phyloP scores from a whole-genome alignment of 2,329 filamentous ascomycete genomes.

The Epicoccum sorghinum region DNA sequence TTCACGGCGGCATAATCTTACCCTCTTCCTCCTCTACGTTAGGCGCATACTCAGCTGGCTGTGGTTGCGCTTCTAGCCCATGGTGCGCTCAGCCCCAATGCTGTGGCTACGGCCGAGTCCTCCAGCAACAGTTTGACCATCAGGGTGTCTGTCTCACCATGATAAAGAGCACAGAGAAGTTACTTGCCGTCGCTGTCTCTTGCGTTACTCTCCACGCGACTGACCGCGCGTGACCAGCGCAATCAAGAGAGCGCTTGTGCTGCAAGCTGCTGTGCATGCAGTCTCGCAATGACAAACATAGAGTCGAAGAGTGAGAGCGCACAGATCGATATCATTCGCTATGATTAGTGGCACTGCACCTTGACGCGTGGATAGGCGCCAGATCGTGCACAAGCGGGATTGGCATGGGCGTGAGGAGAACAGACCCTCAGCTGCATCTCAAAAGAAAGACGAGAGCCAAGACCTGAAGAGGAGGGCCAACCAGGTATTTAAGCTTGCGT shows the following conservation, averaged over 20 bases:
- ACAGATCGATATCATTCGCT: conserved; percentile 1
- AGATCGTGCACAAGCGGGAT: conserved; percentile 1
- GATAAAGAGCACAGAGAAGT: background rate
- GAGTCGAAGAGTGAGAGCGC: background rate
- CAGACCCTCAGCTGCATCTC: background rate
- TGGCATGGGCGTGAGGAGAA: background rate
- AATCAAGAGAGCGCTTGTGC: background rate
- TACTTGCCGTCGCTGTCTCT: too few relatives aligned
- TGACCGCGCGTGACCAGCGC: background rate
- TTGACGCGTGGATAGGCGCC: conserved; percentile 2
- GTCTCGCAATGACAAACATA: background rate
- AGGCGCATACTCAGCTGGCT: conserved; percentile 12
- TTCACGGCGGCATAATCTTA: background rate
- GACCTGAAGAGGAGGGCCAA: background rate
- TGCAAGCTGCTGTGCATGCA: background rate
- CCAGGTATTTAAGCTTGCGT: background rate
- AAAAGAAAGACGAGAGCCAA: background rate
- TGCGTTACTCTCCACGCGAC: too few relatives aligned
- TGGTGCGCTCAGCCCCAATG: conserved; percentile 6
- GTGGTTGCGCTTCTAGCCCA: conserved; percentile 1
- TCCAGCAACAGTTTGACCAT: background rate
- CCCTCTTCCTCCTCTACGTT: background rate
- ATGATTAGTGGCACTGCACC: background rate
- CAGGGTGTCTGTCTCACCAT: background rate
- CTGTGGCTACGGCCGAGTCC: background rate